phyloP scores from a whole-genome alignment of 148 eudicot genomes.

The Rhododendron griersonianum region DNA sequence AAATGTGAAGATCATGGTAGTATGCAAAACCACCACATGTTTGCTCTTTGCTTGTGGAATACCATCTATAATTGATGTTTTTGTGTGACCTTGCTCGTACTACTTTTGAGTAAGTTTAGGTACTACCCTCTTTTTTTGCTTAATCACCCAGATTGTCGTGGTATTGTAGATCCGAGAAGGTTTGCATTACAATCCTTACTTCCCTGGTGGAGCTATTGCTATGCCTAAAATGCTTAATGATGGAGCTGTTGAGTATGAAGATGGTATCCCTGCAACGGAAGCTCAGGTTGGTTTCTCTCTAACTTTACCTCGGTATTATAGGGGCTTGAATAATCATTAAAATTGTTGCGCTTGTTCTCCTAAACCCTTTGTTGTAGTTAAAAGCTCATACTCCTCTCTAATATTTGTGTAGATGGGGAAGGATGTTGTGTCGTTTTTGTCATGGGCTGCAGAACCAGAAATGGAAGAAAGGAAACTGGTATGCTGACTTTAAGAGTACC shows the following conservation, averaged over 20 bases:
- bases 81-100: neutral
- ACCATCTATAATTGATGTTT: neutral
- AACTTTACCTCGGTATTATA: neutral
- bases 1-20: neutral
- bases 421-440: conserved; percentile 75
- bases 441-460: conserved; percentile 94
- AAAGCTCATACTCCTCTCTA: neutral
- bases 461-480: conserved; percentile 96
- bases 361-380: neutral
- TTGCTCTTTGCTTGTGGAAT: neutral
- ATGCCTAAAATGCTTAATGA: conserved; percentile 99
- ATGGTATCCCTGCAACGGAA: conserved; percentile 92
- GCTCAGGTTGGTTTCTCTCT: conserved; percentile 52
- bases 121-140: neutral
- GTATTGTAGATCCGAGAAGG: conserved; percentile 75
- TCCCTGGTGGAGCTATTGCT: conserved; percentile 98
- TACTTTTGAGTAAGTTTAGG: neutral
- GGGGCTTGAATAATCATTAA: neutral
- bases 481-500: neutral
- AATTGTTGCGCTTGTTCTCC: neutral
- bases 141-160: conserved; percentile 6
- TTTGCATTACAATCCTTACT: conserved; percentile 91
- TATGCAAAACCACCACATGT: neutral
- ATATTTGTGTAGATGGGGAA: conserved; percentile 79
- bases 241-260: conserved; percentile 96